Conservation (phyloP, 495 filamentous ascomycete species). For the Choiromyces venosus region DNA sequence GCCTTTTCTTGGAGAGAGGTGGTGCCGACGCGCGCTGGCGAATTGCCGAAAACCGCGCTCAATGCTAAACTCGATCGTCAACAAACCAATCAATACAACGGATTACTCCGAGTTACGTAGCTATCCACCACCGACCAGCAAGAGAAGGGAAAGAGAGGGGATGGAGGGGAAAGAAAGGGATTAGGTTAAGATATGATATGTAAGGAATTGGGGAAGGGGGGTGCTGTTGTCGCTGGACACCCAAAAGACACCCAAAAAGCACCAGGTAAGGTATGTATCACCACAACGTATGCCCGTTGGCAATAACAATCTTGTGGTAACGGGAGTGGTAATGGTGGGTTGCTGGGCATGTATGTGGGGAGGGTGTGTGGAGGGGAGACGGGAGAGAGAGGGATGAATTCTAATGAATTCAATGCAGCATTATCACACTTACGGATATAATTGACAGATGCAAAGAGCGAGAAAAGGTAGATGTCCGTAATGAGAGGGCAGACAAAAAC, state of each 20-base stretch:
- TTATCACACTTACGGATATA: background rate
- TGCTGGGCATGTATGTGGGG: background rate
- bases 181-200: background rate
- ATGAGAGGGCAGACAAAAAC: background rate
- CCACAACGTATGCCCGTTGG: background rate
- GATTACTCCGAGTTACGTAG: background rate
- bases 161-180: background rate
- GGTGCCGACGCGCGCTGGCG: conserved; percentile 1
- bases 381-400: background rate
- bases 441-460: background rate
- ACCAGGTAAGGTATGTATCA: too few species aligned
- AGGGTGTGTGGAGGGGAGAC: background rate
- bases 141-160: conserved; percentile 1
- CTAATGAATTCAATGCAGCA: background rate
- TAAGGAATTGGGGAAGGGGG: background rate
- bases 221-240: background rate
- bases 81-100: conserved; percentile 19
- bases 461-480: background rate
- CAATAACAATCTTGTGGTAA: background rate
- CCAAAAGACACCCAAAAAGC: too few species aligned
- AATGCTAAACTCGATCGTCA: conserved; percentile 23
- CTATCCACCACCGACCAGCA: background rate
- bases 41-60: conserved; percentile 18
- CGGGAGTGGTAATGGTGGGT: background rate
- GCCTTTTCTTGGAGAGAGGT: background rate